Base-by-base conservation (phyloP, 2,329 filamentous ascomycete species). In the Fusarium bactridioides region DNA sequence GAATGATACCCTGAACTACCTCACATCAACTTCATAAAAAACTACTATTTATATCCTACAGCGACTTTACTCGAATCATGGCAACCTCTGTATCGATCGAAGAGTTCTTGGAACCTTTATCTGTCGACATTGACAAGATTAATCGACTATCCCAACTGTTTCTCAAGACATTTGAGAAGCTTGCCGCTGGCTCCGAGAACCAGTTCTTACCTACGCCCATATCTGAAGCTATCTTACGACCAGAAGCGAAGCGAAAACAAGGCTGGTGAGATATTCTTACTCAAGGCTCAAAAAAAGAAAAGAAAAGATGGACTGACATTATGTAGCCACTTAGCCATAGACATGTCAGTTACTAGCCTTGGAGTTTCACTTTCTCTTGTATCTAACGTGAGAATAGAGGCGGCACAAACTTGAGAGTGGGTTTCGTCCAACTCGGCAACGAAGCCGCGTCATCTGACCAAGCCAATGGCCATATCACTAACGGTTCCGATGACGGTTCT, bases 371-470 rank as follows among this genome's bases (percentile, higher is more conserved):
- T 38, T 18, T 43, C 8, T 21, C 41, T 61, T n/a, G 31, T 56
- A 51, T 45, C 68, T 72, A 55, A 62, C 45, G 75, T 72, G 37
- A 74, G 76, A 90, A 90, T 70, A 91, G 91, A 69, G 91, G 91
- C 10, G 91, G 91, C 12, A 91, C 90, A 12, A 93, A 93, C 74
- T 82, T 93, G 47, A 85, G 91, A 77, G 91, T 91, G 33, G 91
- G 89, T 35, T 92, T 93, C 72, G 85, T 93, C 59, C 89, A 92
- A 75, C 81, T 93, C 31, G 77, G 86, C 25, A 84, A 84, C 40
- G 77, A 82, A 62, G 76, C 81, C 53, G 27, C 60, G 60, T 60
- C 54, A 45, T 69, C 57, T 43, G 48, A 27, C 50, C 53, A 64
- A 57, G 47, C 48, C 18, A 62, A 72, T 23, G 61, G 61, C 23